Percentiles rank a stretch among this genome's conserved stretches.
Evolutionary conservation across 1,284 basidiomycete species (phyloP).

Genomic region (Pholiota adiposa): DNA sequence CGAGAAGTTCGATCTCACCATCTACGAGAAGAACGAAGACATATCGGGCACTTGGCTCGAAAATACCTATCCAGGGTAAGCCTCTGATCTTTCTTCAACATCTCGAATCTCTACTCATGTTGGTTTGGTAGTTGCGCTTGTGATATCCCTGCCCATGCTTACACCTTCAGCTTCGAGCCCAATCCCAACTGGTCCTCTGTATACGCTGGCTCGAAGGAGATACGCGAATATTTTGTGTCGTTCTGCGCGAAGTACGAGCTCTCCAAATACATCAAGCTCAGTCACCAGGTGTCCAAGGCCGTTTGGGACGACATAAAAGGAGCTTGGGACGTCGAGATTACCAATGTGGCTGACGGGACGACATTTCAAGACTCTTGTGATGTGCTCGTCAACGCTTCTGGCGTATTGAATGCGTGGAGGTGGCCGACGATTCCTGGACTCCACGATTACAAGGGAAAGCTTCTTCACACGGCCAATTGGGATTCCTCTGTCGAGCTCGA

Average conservation of each 20-base stretch:
- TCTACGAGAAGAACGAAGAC: slow-evolving; percentile 36
- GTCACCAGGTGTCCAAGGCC: slow-evolving; percentile 32
- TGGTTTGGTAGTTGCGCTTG: slow-evolving; percentile 28
- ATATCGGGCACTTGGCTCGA: slow-evolving; percentile 38
- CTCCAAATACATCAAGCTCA: slow-evolving; percentile 33
- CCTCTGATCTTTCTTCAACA: slow-evolving; percentile 13
- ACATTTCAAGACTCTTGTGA: slow-evolving; percentile 31
- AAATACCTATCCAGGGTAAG: slow-evolving; percentile 34
- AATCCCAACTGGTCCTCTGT: slow-evolving; percentile 11
- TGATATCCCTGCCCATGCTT: slow-evolving; percentile 25
- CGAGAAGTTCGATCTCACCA: slow-evolving; percentile 31
- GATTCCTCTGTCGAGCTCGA: slow-evolving; percentile 42
- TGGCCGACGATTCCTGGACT: slow-evolving; percentile 30
- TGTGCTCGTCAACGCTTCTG: slow-evolving; percentile 36
- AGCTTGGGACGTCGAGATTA: slow-evolving; percentile 30
- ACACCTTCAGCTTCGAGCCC: slow-evolving; percentile 7
- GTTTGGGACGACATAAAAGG: slow-evolving; percentile 35
- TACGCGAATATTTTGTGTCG: slow-evolving; percentile 28
- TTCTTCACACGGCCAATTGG: slow-evolving; percentile 55
- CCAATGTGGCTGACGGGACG: slow-evolving; percentile 24
- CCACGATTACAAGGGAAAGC: slow-evolving; percentile 30
- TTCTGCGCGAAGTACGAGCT: slow-evolving; percentile 34
- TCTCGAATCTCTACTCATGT: too few relatives aligned
- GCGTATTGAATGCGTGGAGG: slow-evolving; percentile 38
- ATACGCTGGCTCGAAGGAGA: slow-evolving; percentile 34